These are phyloP conservation scores for Colletotrichum horii DNA, from an alignment of 2,329 filamentous ascomycete genomes.

Conservation along the genomic window DNA sequence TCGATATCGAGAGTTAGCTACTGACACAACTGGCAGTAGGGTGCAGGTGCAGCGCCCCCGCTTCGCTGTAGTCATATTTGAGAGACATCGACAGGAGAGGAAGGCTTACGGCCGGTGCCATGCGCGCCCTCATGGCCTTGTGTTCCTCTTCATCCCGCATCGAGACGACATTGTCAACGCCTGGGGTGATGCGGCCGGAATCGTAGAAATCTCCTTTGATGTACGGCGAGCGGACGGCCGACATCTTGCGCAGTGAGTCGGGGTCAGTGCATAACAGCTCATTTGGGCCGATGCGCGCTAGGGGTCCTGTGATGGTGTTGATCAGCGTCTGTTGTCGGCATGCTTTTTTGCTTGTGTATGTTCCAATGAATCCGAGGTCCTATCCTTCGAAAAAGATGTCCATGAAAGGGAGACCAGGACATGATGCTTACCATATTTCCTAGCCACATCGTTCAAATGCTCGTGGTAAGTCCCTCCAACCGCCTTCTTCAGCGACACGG, in stretches of 20 bases:
- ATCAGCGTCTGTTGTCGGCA: conserved; percentile 13
- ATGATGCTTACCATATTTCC: conserved; percentile 6
- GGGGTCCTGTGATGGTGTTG: conserved; percentile 28
- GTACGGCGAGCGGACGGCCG: conserved; percentile 40
- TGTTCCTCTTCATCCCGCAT: conserved; percentile 39
- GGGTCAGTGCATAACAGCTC: conserved; percentile 45
- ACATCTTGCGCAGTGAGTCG: conserved; percentile 33
- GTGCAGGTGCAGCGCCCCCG: not conserved
- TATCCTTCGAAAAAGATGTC: not conserved
- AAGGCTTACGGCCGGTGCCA: conserved; percentile 45
- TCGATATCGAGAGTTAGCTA: not conserved
- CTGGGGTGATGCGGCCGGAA: conserved; percentile 40
- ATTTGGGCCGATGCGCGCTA: conserved; percentile 48
- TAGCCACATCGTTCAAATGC: conserved; percentile 30
- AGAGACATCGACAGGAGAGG: not conserved
- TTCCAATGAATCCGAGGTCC: not conserved
- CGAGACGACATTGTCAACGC: conserved; percentile 39
- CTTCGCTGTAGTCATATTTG: not conserved
- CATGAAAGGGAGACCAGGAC: not conserved
- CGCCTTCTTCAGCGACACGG: conserved; percentile 18
- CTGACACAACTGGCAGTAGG: not conserved
- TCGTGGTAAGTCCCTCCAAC: conserved; percentile 28
- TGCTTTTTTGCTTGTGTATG: not conserved
- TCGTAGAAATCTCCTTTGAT: conserved; percentile 41
- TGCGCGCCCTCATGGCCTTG: conserved; percentile 44